Percentiles rank a stretch among this genome's conserved stretches.
These are phyloP conservation scores for Mycena citricolor DNA, from an alignment of 1,284 basidiomycete species.

Conservation along the genomic window DNA sequence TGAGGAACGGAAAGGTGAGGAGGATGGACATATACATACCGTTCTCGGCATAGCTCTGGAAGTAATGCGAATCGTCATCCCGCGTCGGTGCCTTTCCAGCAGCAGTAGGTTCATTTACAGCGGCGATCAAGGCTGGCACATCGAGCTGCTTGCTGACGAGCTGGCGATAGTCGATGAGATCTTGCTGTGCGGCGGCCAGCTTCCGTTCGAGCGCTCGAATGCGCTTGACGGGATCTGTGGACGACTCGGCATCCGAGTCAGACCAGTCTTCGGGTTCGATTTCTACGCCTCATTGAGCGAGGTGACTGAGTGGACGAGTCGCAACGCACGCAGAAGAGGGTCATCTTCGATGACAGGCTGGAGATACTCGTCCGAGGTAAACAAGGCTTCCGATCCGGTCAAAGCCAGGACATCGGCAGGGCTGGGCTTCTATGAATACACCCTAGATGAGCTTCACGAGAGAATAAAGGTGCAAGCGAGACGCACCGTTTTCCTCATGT, in stretches of 20 bases:
- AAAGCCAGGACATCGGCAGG: constrained; percentile 46
- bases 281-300: constrained; percentile 28
- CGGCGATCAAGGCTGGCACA: constrained; percentile 42
- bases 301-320: neutral
- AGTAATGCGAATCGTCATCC: constrained; percentile 94
- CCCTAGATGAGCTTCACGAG: constrained; percentile 5
- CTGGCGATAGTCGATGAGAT: constrained; percentile 57
- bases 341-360: constrained; percentile 81
- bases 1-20: neutral
- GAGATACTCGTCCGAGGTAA: constrained; percentile 75
- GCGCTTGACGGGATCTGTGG: constrained; percentile 39
- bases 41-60: constrained; percentile 90
- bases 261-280: constrained; percentile 66
- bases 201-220: constrained; percentile 55
- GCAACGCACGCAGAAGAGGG: constrained; percentile 77
- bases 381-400: constrained; percentile 59
- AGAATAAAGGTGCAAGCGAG: constrained; percentile 3
- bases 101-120: constrained; percentile 39
- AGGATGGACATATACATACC: constrained; percentile 46
- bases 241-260: constrained; percentile 49
- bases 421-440: constrained; percentile 56
- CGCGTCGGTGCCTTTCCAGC: constrained; percentile 35
- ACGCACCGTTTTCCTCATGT: constrained; percentile 66
- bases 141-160: constrained; percentile 55
- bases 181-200: constrained; percentile 50